Evolutionary conservation across 192 early-diverging fungal species (phyloP).

Genomic region (Dispira parvispora): DNA sequence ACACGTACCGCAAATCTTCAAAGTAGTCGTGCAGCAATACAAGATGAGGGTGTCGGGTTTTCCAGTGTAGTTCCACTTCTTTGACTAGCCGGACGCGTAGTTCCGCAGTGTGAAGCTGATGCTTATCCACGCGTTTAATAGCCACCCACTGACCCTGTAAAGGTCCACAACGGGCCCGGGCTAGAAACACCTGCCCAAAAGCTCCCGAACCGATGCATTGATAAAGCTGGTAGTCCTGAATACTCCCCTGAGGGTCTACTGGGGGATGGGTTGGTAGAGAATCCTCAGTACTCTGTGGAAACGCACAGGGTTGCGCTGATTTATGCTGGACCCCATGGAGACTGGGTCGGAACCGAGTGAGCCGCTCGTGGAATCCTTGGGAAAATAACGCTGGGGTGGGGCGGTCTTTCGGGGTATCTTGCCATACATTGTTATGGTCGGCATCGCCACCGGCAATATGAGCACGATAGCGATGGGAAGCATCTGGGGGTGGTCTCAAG

Average conservation of each 20-base stretch:
- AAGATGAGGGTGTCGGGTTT: conserved; percentile 33
- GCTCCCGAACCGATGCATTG: conserved; percentile 9
- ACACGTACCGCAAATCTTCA: conserved; percentile 46
- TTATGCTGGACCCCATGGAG: background rate
- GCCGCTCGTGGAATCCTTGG: conserved; percentile 1
- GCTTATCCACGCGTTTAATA: conserved; percentile 8
- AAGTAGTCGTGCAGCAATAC: conserved; percentile 46
- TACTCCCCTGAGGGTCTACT: background rate
- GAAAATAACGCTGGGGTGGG: background rate
- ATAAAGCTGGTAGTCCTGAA: background rate
- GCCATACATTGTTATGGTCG: too few species aligned
- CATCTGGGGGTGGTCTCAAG: too few species aligned
- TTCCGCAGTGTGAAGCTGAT: background rate
- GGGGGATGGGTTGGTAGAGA: background rate
- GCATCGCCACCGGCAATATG: too few species aligned
- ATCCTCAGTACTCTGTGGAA: background rate
- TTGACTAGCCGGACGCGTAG: conserved; percentile 27
- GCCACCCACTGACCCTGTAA: background rate
- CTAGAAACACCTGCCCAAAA: conserved; percentile 6
- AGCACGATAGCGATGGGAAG: too few species aligned
- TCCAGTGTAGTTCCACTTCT: conserved; percentile 50
- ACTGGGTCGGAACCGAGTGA: conserved; percentile 4
- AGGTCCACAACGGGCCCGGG: conserved; percentile 4
- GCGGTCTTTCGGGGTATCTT: too few species aligned
- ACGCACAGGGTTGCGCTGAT: background rate